phyloP scores from a whole-genome alignment of 257 asterid species.

The Anisodus acutangulus region DNA sequence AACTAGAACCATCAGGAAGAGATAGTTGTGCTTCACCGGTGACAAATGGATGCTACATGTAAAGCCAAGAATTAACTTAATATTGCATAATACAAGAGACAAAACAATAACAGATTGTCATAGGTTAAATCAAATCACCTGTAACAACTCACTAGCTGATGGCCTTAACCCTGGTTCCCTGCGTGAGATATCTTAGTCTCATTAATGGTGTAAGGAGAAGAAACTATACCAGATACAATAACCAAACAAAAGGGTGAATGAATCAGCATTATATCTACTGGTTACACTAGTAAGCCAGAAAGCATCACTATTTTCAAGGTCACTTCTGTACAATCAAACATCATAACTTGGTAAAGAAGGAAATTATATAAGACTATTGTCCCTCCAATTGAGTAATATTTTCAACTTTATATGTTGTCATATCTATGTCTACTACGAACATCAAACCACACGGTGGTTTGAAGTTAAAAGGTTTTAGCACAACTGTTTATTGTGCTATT shows the following conservation, averaged over 20 bases:
- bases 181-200: slow-evolving; percentile 23
- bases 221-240: slow-evolving; percentile 35
- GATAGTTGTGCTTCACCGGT: slow-evolving; percentile 55
- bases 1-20: slow-evolving; percentile 13
- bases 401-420: background rate
- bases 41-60: slow-evolving; percentile 91
- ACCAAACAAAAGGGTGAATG: slow-evolving; percentile 29
- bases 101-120: background rate
- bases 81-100: background rate
- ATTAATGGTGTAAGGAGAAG: slow-evolving; percentile 11
- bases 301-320: background rate
- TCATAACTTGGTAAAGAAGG: slow-evolving; percentile 21
- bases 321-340: slow-evolving; percentile 20
- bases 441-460: background rate
- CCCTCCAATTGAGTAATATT: background rate
- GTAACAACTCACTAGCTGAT: slow-evolving; percentile 83
- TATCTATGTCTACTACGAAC: background rate
- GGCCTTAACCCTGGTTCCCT: slow-evolving; percentile 92
- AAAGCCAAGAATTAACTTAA: slow-evolving; percentile 8
- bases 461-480: background rate
- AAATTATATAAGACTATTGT: background rate
- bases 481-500: background rate
- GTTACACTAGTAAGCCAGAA: background rate
- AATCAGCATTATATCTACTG: slow-evolving; percentile 7
- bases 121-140: slow-evolving; percentile 51